phyloP scores from a whole-genome alignment of 345 rosid genomes.

The Acer yangbiense region DNA sequence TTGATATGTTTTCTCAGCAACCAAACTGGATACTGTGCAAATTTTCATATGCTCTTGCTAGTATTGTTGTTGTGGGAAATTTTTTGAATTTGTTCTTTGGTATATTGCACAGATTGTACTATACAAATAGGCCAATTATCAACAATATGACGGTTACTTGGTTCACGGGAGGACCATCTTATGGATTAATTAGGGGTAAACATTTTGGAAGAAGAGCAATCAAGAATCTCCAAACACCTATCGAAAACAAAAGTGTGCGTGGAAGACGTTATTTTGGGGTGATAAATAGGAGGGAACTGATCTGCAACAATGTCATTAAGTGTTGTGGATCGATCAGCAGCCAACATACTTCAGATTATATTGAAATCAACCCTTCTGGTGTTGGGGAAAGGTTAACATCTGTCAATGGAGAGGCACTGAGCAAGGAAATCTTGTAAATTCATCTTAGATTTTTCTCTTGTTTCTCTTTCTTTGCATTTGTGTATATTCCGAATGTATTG shows the following conservation, averaged over 20 bases:
- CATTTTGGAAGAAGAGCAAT: slow-evolving; percentile 13
- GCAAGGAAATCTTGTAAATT: slow-evolving; percentile 25
- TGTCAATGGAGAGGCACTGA: slow-evolving; percentile 15
- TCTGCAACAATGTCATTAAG: slow-evolving; percentile 20
- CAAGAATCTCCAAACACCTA: slow-evolving; percentile 11
- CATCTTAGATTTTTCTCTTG: not conserved
- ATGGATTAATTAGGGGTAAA: slow-evolving; percentile 6
- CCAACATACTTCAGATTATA: slow-evolving; percentile 25
- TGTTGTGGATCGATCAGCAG: slow-evolving; percentile 27
- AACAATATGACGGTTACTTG: slow-evolving; percentile 20
- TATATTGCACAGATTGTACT: not conserved
- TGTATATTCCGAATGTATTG: too few species aligned
- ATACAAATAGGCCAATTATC: slow-evolving; percentile 3
- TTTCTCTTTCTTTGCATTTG: not conserved
- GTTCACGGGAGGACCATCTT: slow-evolving; percentile 18
- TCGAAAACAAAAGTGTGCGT: not conserved
- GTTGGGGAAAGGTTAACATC: slow-evolving; percentile 11
- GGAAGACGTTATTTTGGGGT: not conserved
- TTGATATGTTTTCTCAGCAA: slow-evolving; percentile 6
- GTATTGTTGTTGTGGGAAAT: not conserved
- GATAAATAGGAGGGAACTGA: not conserved
- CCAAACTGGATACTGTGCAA: not conserved
- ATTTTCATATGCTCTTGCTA: not conserved
- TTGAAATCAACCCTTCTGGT: slow-evolving; percentile 10
- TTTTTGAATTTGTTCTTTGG: not conserved